Evolutionary conservation across 164 flowering plant genomes (phyloP).

Genomic region (Tetracentron sinense): DNA sequence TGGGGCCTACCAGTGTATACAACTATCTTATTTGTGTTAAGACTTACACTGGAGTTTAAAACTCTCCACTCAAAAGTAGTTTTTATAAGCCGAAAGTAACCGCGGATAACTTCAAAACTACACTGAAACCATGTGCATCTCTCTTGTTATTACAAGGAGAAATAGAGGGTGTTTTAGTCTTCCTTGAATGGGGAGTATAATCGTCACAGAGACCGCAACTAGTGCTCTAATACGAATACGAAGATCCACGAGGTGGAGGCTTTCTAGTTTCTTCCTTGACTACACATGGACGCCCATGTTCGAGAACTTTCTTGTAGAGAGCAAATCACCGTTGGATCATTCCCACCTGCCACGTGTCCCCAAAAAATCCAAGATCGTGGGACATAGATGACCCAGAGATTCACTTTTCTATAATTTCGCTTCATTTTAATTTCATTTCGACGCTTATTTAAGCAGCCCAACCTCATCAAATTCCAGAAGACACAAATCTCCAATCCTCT

Average conservation of each 20-base stretch:
- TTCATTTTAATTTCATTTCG: not conserved
- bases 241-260: not conserved
- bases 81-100: too few species aligned
- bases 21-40: too few species aligned
- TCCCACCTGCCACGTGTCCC: slow-evolving; percentile 1
- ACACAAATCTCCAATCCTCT: not conserved
- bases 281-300: slow-evolving; percentile 6
- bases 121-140: too few species aligned
- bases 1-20: too few species aligned
- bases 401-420: not conserved
- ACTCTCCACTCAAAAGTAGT: too few species aligned
- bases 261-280: not conserved
- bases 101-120: too few species aligned
- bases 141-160: too few species aligned
- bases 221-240: not conserved
- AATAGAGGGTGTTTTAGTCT: too few species aligned
- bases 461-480: not conserved
- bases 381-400: not conserved
- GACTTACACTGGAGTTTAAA: too few species aligned
- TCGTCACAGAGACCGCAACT: not conserved
- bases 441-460: slow-evolving; percentile 6
- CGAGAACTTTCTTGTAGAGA: slow-evolving; percentile 12
- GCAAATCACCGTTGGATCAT: slow-evolving; percentile 12
- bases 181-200: not conserved
- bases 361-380: not conserved